Base-by-base conservation (phyloP, 2,329 filamentous ascomycete species). In the Penicillium olsonii region DNA sequence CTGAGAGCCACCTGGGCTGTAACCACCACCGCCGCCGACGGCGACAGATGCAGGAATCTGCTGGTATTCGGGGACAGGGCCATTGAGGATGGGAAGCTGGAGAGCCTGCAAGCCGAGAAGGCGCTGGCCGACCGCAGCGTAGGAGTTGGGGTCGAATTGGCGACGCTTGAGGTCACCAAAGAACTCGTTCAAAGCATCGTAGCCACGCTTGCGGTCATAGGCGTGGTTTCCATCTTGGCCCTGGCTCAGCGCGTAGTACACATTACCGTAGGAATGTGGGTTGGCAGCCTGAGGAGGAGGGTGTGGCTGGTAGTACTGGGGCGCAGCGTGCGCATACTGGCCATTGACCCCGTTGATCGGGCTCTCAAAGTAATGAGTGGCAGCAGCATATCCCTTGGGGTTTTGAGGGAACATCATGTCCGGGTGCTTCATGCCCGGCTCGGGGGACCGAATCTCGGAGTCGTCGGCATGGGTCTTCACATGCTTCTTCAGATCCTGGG, bases 381-480 rank as follows among this genome's bases (percentile, higher is more conserved):
- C 67, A 38, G 67, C 57, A 19, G 68, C 60, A 47, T 68, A 69
- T 68, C 69, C 66, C 60, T 72, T 74, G 11, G 68, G 62, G 37
- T 70, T 66, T 42, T 59, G 65, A 20, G 66, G 66, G 56, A 69
- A 73, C 63, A 72, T 70, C 56, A 73, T 68, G 50, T 73, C 70
- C 2, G 69, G 70, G 33, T 72, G 69, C 45, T 73, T 70, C 55
- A 74, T 65, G 61, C 78, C 79, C 20, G 83, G 81, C 62, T 84
- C 82, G 4, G 84, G 84, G 37, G 83, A 86, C 61, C 82, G 79
- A 53, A 84, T 78, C 54, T 95, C 90, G 35, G 91, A 95, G 74
- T 96, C 92, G 67, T 97, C 92, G 63, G 92, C 92, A 69, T 97
- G 92, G 4, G 92, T 97, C 85, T 97, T 99, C 74, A 97, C 91